Base-by-base conservation (phyloP, 2,329 filamentous ascomycete species). In the Fusarium brachygibbosum region DNA sequence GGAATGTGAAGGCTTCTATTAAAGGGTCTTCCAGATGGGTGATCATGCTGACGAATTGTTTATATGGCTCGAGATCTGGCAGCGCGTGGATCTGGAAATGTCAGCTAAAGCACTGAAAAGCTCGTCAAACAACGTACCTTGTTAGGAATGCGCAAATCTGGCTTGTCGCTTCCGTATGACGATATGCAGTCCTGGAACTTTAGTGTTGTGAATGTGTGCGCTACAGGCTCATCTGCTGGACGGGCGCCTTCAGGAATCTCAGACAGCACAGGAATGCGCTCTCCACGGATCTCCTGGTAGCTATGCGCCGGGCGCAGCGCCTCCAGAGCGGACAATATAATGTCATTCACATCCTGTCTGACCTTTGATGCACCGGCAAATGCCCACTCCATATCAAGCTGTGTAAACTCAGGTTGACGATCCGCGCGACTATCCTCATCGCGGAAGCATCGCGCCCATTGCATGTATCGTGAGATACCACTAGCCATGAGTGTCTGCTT, bases 401-500 rank as follows among this genome's bases (percentile, higher is more conserved):
- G 64, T 6, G 96, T 98, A 76, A 99, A 99, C 77, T 99, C 96
- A 0, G 96, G 97, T 76, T 99, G 96, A 40, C 96, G 86, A 78
- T 99, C 97, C 2, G 95, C 93, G 21, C 96, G 87, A 35, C 96
- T 84, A 78, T 98, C 97, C 77, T 99, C 96, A 75, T 99, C 97
- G 16, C 96, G 90, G 80, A 98, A 99, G 76, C 96, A 99, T 68
- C 90, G 91, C 3, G 96, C 97, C 81, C 98, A 93, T 75, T 99
- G 96, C 79, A 91, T 97, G 78, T 99, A 99, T 40, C 87, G 88
- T 1, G 85, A 82, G 13, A 98, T 87, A 0, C 95, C 95, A 64
- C 92, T 92, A 0, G 94, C 93, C 94, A 99, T 98, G 41, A 99
- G 86, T 3, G 98, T 93, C 81, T 99, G 96, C 81, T 99, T 99